Evolutionary conservation across 208 protist species (phyloP).

Genomic region (Acanthamoeba royreba): DNA sequence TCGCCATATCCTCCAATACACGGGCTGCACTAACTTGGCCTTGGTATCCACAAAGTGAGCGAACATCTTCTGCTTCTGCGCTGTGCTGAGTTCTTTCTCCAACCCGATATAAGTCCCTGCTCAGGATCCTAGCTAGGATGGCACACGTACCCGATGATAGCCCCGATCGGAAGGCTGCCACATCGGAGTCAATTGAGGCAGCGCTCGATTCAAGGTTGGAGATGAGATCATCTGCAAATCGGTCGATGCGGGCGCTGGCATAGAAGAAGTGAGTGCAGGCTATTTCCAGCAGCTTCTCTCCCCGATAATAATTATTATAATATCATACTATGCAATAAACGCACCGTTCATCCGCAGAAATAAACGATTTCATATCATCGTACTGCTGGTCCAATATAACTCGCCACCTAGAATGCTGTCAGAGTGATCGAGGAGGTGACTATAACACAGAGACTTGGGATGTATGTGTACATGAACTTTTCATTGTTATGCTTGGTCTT

Average conservation of each 20-base stretch:
- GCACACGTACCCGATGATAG: not conserved
- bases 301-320: too few species aligned
- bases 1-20: not conserved
- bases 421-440: not conserved
- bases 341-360: not conserved
- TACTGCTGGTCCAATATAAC: not conserved
- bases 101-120: not conserved
- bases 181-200: not conserved
- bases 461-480: not conserved
- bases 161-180: not conserved
- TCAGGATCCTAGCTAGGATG: not conserved
- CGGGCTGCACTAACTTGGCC: not conserved
- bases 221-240: not conserved
- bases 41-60: not conserved
- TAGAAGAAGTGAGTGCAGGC: not conserved
- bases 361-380: constrained; percentile 2
- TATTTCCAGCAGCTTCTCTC: not conserved
- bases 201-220: not conserved
- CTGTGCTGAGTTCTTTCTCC: not conserved
- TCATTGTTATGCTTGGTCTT: constrained; percentile 15
- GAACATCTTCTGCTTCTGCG: not conserved
- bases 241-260: not conserved
- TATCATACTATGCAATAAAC: not conserved
- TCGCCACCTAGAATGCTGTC: not conserved
- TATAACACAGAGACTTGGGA: not conserved